Evolutionary conservation across 768 basidiomycete species (phyloP).

Genomic region (Leucosporidium creatinivorum): DNA sequence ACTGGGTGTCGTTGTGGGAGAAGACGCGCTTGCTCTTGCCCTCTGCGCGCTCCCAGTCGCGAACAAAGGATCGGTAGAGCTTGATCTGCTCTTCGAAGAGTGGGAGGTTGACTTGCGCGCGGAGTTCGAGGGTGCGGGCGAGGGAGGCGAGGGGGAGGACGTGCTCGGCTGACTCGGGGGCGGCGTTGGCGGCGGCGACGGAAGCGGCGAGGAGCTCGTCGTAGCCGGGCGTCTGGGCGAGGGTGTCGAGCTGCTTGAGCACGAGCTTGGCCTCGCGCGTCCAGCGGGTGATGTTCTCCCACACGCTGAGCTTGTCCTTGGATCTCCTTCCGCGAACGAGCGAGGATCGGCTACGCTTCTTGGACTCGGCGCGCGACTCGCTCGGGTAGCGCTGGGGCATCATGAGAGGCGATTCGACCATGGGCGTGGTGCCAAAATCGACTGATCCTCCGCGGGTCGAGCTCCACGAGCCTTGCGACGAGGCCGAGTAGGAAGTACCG

Average conservation of each 20-base stretch:
- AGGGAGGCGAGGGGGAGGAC: conserved; percentile 28
- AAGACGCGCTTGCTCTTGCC: conserved; percentile 55
- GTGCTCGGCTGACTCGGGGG: neutral
- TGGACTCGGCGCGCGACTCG: conserved; percentile 25
- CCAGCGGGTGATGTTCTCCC: conserved; percentile 67
- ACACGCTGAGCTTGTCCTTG: conserved; percentile 47
- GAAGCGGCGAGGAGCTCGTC: conserved; percentile 13
- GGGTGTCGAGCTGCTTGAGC: conserved; percentile 49
- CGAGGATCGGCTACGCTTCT: conserved; percentile 23
- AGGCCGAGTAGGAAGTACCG: conserved; percentile 28
- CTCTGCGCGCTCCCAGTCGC: conserved; percentile 52
- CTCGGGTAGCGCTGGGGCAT: conserved; percentile 12
- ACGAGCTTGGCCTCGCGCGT: conserved; percentile 63
- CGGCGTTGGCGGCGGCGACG: neutral
- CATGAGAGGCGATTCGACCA: conserved; percentile 16
- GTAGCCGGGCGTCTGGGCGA: conserved; percentile 24
- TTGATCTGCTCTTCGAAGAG: conserved; percentile 35
- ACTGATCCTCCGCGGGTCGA: neutral
- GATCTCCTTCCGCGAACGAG: conserved; percentile 45
- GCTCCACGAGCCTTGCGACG: neutral
- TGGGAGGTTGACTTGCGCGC: conserved; percentile 31
- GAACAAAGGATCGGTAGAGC: conserved; percentile 48
- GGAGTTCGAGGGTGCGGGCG: conserved; percentile 12
- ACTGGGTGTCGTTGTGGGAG: conserved; percentile 92
- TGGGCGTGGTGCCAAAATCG: neutral